Evolutionary conservation across 2,329 filamentous ascomycete genomes (phyloP), one percentile per base, ranked within the genome.

Genomic region (Calonectria hawksworthii): DNA sequence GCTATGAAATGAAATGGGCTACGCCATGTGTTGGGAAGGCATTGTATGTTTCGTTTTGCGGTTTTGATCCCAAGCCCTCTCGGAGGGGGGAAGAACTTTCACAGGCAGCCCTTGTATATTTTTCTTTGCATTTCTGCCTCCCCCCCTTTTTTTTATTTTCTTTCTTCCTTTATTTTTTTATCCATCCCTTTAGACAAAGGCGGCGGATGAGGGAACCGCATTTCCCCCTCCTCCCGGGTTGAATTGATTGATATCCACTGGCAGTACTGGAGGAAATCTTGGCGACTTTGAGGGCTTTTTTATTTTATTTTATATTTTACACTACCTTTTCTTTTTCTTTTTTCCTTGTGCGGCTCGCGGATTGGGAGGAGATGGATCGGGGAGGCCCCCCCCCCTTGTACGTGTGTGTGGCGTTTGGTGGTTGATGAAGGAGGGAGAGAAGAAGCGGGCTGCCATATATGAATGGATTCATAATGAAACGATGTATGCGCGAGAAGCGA

Each of bases 391-490:
- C 21, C 44, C n/a, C 50, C 26, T 69, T 73, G 72, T 70, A 73
- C 34, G 36, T 65, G 30, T 32, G n/a, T 32, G 67, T 59, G 72
- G 72, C 72, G 72, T 70, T 70, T 64, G 50, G 72, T 61, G 66
- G 65, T 61, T 63, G 70, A 71, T 54, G 61, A 51, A 30, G 16
- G 44, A 30, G 63, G 18, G 36, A 38, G 47, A 26, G 38, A 18
- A 32, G 16, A 7, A 28, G 38, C n/a, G 61, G 61, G 41, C 13
- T 44, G 41, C 26, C 26, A 64, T 68, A 64, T 68, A 54, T 64
- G 70, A 56, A 66, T 56, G 72, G 56, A 59, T 50, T 41, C 47
- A 65, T 70, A 73, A 73, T 73, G 72, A 69, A 68, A 64, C 69
- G 67, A 64, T 66, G 51, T 72, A 66, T 50, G 54, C 36, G 51